Evolutionary conservation across 768 basidiomycete species (phyloP), one percentile per base, ranked within the genome.

Genomic region (Tylopilus cervinicoccineus): DNA sequence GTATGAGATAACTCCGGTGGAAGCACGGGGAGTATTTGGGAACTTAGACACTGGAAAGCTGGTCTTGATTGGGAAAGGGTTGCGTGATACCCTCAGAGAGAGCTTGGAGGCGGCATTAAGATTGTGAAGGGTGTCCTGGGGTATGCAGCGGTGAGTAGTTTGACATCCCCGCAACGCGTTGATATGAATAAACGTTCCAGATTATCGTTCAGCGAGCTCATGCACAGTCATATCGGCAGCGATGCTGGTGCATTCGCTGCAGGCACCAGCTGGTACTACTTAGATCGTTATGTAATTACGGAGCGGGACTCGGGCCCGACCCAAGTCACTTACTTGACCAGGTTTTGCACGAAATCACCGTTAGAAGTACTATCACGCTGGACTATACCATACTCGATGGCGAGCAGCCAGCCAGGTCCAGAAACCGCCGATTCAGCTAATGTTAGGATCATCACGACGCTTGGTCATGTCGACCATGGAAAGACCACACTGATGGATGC

Each of bases 401-500:
- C 60, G 13, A 57, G 51, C 56, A 46, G n/a, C 29, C 54, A 54
- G 17, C 23, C 43, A 44, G 51, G 29, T 42, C 11, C 38, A 6
- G 65, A 58, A 32, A 43, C 40, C 16, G 59, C 65, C 6, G 59
- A 72, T 29, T 67, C 76, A 12, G 53, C 62, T 19, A 77, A 84
- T 42, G 72, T 88, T 24, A 82, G 88, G 50, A 88, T 86, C 51
- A 81, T 93, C 54, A 93, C 90, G 6, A 89, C 88, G 3, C 80
- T 92, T 7, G 89, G 90, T 12, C 89, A 93, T 67, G 90, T 93
- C 47, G 93, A 97, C 66, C 94, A 97, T 72, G 94, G 94, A 59
- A 96, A 99, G 70, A 93, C 93, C 3, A 93, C 93, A 0, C 80
- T 92, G 50, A 94, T 96, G 81, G 96, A 99, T 61, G 82, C 88